phyloP scores from a whole-genome alignment of 1,284 basidiomycete genomes.

The Ganoderma lucidum region DNA sequence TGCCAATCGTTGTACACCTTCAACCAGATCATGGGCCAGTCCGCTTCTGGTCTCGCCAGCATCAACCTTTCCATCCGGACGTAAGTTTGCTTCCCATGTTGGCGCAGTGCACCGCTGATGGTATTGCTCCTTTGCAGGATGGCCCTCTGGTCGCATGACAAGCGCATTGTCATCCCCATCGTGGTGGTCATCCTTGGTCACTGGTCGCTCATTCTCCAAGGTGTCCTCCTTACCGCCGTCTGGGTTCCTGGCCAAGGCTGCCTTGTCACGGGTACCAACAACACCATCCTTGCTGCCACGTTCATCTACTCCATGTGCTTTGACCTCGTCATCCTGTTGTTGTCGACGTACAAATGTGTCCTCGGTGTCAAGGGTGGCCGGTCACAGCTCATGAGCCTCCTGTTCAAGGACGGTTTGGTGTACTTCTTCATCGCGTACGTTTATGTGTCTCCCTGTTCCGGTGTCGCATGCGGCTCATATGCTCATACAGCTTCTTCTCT shows the following conservation, averaged over 20 bases:
- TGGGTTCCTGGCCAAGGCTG: slow-evolving; percentile 55
- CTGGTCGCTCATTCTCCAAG: slow-evolving; percentile 81
- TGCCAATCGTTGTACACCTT: slow-evolving; percentile 79
- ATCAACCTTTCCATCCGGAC: slow-evolving; percentile 83
- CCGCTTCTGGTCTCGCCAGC: slow-evolving; percentile 77
- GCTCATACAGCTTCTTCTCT: slow-evolving; percentile 34
- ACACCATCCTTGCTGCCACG: slow-evolving; percentile 62
- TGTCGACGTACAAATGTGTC: slow-evolving; percentile 58
- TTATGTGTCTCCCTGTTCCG: background rate
- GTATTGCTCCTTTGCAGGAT: slow-evolving; percentile 51
- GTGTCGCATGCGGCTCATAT: background rate
- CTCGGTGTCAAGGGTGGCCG: slow-evolving; percentile 37
- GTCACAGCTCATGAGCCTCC: slow-evolving; percentile 41
- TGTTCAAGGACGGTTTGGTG: slow-evolving; percentile 44
- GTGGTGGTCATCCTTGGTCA: slow-evolving; percentile 72
- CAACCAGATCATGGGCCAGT: slow-evolving; percentile 74
- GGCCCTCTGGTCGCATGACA: slow-evolving; percentile 73
- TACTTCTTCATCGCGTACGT: slow-evolving; percentile 44
- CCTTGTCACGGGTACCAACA: slow-evolving; percentile 65
- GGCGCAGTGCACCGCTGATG: slow-evolving; percentile 2
- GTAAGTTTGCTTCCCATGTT: slow-evolving; percentile 47
- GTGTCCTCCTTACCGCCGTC: slow-evolving; percentile 64
- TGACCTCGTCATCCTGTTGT: slow-evolving; percentile 66
- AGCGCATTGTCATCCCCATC: slow-evolving; percentile 62
- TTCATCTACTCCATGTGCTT: slow-evolving; percentile 80